Conservation (phyloP, 495 filamentous ascomycete species). For the Pyronema omphalodes region DNA sequence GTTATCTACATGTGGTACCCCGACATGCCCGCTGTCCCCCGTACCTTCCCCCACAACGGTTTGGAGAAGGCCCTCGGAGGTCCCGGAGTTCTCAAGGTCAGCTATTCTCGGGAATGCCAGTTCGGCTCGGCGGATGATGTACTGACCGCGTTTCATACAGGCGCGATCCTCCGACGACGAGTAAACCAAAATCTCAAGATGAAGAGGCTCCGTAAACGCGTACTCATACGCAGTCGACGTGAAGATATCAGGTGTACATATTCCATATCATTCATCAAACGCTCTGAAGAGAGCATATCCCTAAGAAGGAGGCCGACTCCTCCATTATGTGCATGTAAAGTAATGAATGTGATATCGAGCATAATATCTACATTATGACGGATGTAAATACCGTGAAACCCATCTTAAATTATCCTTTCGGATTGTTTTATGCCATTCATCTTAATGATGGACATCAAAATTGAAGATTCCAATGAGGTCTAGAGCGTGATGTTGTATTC, state of each 20-base stretch:
- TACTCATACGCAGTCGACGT: background rate
- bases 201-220: background rate
- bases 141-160: background rate
- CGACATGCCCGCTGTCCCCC: conserved; percentile 61
- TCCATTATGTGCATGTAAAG: background rate
- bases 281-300: background rate
- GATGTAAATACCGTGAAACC: too few relatives aligned
- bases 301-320: background rate
- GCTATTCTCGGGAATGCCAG: conserved; percentile 3
- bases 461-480: conserved; percentile 3
- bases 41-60: conserved; percentile 58
- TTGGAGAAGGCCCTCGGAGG: conserved; percentile 78
- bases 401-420: too few relatives aligned
- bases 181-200: background rate
- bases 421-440: background rate
- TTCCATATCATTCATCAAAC: background rate
- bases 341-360: background rate
- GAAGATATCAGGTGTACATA: background rate
- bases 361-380: background rate
- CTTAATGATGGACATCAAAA: background rate
- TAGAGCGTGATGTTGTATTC: background rate
- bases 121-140: too few relatives aligned
- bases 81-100: conserved; percentile 2
- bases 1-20: conserved; percentile 58
- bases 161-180: background rate